Evolutionary conservation across 768 basidiomycete species (phyloP), one percentile per base, ranked within the genome.

Genomic region (Pulveroboletus sp.): DNA sequence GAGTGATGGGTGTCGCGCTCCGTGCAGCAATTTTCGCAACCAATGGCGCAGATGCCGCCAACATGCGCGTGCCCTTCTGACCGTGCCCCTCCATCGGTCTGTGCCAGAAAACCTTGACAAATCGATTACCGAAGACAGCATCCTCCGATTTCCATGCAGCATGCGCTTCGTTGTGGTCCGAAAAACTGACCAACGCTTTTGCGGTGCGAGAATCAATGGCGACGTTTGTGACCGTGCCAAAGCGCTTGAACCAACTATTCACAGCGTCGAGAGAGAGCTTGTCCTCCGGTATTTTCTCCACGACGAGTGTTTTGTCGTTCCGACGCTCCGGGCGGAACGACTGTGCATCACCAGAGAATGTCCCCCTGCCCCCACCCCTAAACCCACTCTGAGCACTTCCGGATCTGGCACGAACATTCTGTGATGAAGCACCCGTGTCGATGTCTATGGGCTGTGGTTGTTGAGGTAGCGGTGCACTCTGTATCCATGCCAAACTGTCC

Each of bases 81-180:
- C 93, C 93, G 59, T 93, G 89, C 0, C 94, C 93, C 47, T 89
- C 89, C 82, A 93, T 81, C 7, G 92, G 93, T 50, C 88, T 78
- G 69, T 95, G 92, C 93, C 94, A 96, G 60, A 95, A 91, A 31
- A 96, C 77, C 69, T 94, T 95, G 57, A 96, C 93, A 66, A 96
- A 96, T 43, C 94, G 82, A 59, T 93, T 94, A 10, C 82, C 83
- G 61, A 96, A 96, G 12, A 96, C 86, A n/a, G 93, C 92, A 55
- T 95, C 92, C 67, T 94, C 89, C 24, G 84, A 83, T 66, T 89
- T 90, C 89, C 93, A 93, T 1, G 94, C 94, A 11, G 81, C 79
- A 60, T 86, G 82, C 0, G 94, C 94, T 60, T 93, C 88, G 18
- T 79, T 80, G 63, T 93, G 91, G 8, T 76, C 80, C 31, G 81